A percentile compares a stretch with the other conserved stretches of the same genome.
Evolutionary conservation across 2,329 filamentous ascomycete species (phyloP).

Genomic region (Diaporthe destruens): DNA sequence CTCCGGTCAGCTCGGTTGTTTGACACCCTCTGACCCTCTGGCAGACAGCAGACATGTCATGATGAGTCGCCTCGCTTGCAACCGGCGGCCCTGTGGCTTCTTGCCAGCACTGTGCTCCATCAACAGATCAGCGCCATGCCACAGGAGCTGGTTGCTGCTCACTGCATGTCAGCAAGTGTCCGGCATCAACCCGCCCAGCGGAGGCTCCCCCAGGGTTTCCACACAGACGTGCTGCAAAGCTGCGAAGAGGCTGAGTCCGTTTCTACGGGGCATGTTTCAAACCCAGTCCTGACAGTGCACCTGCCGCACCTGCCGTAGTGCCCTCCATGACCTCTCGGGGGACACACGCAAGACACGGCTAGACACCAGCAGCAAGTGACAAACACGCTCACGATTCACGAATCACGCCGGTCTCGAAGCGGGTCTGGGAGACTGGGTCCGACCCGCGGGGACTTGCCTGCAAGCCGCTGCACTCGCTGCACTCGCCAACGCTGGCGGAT

Average conservation of each 20-base stretch:
- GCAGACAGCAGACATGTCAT: conserved; percentile 21
- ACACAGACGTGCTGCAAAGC: conserved; percentile 6
- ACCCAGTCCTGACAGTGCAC: conserved; percentile 28
- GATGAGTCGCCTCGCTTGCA: conserved; percentile 19
- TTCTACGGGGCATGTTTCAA: conserved; percentile 31
- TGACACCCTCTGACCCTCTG: conserved; percentile 10
- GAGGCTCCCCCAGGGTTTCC: conserved; percentile 20
- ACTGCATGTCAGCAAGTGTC: conserved; percentile 21
- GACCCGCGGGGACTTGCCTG: conserved; percentile 22
- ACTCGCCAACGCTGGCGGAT: not conserved
- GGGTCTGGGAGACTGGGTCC: conserved; percentile 33
- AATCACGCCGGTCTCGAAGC: conserved; percentile 31
- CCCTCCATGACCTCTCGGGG: conserved; percentile 11
- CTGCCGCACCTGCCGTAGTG: conserved; percentile 17
- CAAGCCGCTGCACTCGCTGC: conserved; percentile 29
- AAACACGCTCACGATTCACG: conserved; percentile 34
- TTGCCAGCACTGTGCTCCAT: conserved; percentile 26
- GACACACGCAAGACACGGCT: conserved; percentile 18
- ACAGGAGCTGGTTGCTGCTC: not conserved
- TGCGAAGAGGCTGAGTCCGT: conserved; percentile 24
- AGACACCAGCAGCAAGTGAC: conserved; percentile 20
- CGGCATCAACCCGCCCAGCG: not conserved
- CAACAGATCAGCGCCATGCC: conserved; percentile 23
- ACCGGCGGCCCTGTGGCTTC: conserved; percentile 28
- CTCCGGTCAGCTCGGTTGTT: conserved; percentile 30